Base-by-base conservation (phyloP, 495 filamentous ascomycete genomes). In the Lophiotrema nucula region DNA sequence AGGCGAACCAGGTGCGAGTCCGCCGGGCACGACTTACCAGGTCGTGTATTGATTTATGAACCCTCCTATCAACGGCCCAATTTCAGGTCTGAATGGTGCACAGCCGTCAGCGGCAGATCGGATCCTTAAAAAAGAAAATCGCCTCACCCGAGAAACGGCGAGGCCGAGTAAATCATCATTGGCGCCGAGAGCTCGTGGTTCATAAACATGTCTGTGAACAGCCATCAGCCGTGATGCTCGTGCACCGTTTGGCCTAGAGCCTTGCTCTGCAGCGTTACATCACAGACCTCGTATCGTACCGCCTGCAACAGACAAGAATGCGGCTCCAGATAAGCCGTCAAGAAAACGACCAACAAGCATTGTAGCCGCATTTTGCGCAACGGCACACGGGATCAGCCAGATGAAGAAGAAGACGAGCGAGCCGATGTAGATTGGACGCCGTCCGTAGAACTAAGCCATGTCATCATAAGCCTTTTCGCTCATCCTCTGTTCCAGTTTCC, bases 301-400 rank as follows among this genome's bases (percentile, higher is more conserved):
- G 24, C 93, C 92, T 4, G 90, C 87, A 8, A 97, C 90, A 52
- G 82, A 86, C 42, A 97, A 72, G 69, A 97, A 96, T 2, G 92
- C 90, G 56, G 83, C 86, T 4, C 92, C 92, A 1, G 89, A 79
- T 15, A 96, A 72, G 0, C 92, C 92, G 64, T 87, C 84, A 63
- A 97, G 79, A 67, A 97, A 96, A 4, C 92, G 84, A 15, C 80
- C 79, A 12, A 93, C 71, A 33, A 96, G 72, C 80, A 96, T 84
- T 6, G 92, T 93, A 58, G 82, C 68, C 24, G 90, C 85, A 63
- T 96, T 95, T 22, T 79, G 72, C 5, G 93, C 90, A 25, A 97
- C 83, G 0, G 93, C 92, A 58, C 85, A 89, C 3, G 93, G 93
- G 46, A 97, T 84, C 23, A 95, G 64, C 83, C 88, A 95, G 61